Evolutionary conservation across 2,329 filamentous ascomycete genomes (phyloP).

Genomic region (Paracamarosporium sp.): DNA sequence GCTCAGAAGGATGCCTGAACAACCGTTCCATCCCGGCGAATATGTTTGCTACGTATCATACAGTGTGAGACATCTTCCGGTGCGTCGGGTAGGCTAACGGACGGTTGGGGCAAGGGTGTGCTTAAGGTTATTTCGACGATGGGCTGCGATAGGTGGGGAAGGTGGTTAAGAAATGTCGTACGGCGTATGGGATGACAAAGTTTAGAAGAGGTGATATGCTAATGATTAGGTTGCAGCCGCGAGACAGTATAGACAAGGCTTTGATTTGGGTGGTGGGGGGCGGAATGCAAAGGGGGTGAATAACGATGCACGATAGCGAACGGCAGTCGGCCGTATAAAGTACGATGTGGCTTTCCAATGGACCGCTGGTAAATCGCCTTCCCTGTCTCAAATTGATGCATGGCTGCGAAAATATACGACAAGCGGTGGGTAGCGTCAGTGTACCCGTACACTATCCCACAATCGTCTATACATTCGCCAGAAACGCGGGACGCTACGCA

Average conservation of each 20-base stretch:
- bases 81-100: not conserved
- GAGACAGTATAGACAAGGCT: not conserved
- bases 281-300: not conserved
- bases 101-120: not conserved
- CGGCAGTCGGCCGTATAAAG: not conserved
- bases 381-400: not conserved
- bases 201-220: not conserved
- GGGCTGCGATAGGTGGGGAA: not conserved
- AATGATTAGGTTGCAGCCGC: not conserved
- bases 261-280: not conserved
- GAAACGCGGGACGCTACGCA: too few relatives aligned
- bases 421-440: not conserved
- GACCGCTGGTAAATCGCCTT: not conserved
- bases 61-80: not conserved
- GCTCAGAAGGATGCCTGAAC: not conserved
- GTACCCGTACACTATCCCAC: not conserved
- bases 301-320: not conserved
- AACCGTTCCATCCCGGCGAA: not conserved
- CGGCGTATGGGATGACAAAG: not conserved
- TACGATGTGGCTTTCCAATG: not conserved
- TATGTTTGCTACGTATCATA: not conserved
- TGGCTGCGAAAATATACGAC: not conserved
- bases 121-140: conserved; percentile 2
- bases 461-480: not conserved
- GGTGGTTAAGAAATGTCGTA: not conserved